These are phyloP conservation scores for Globisporangium echinulatum DNA, from an alignment of 352 stramenopile species.

Conservation along the genomic window DNA sequence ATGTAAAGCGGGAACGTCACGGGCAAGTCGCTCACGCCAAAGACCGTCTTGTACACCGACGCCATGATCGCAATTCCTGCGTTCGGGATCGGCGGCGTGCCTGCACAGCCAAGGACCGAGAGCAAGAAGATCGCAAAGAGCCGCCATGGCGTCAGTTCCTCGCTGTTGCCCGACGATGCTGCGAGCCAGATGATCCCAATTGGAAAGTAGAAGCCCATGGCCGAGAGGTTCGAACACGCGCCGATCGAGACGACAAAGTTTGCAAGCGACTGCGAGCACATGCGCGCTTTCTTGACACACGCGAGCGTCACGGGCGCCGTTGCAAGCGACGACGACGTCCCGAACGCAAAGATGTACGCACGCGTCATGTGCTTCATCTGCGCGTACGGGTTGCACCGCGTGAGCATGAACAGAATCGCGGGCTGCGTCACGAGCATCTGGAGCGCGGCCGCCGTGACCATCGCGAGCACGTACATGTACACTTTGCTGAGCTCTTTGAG, in stretches of 20 bases:
- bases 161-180: conserved; percentile 46
- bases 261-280: conserved; percentile 62
- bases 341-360: conserved; percentile 67
- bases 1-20: conserved; percentile 52
- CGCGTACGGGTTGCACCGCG: conserved; percentile 60
- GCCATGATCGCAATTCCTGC: conserved; percentile 45
- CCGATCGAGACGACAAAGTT: conserved; percentile 73
- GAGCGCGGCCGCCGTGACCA: conserved; percentile 21
- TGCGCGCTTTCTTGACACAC: conserved; percentile 49
- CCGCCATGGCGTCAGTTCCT: conserved; percentile 37
- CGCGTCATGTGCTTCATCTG: conserved; percentile 62
- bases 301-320: conserved; percentile 58
- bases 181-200: conserved; percentile 58
- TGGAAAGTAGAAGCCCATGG: conserved; percentile 52
- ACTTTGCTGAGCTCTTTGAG: conserved; percentile 33
- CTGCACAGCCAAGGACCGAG: conserved; percentile 42
- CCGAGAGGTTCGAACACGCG: conserved; percentile 52
- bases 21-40: conserved; percentile 36
- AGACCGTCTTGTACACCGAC: conserved; percentile 59
- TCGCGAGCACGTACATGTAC: conserved; percentile 49
- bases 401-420: conserved; percentile 53
- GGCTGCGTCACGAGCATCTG: conserved; percentile 56
- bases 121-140: conserved; percentile 52
- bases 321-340: conserved; percentile 54
- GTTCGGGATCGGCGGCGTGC: conserved; percentile 47